These are phyloP conservation scores for Pseudocercospora macadamiae DNA, from an alignment of 2,329 filamentous ascomycete genomes.

Conservation along the genomic window DNA sequence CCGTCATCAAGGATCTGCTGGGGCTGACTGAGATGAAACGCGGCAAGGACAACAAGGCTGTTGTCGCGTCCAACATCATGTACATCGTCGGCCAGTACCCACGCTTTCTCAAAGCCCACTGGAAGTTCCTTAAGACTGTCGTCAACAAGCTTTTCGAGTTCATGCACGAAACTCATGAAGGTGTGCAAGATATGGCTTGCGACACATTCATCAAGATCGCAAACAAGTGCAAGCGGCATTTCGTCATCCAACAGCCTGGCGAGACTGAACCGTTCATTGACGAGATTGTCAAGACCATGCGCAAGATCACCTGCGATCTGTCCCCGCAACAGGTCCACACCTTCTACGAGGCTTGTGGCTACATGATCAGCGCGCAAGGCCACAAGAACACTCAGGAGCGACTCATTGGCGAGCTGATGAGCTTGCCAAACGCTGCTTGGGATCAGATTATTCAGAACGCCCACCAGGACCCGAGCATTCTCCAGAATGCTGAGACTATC, in stretches of 20 bases:
- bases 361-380: slow-evolving; percentile 98
- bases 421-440: slow-evolving; percentile 90
- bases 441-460: slow-evolving; percentile 90
- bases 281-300: slow-evolving; percentile 93
- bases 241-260: slow-evolving; percentile 91
- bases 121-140: slow-evolving; percentile 99
- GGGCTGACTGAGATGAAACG: slow-evolving; percentile 99
- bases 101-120: slow-evolving; percentile 96
- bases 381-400: slow-evolving; percentile 94
- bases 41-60: slow-evolving; percentile 98
- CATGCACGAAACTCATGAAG: slow-evolving; percentile 99
- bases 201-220: slow-evolving; percentile 99
- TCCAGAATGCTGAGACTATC: slow-evolving; percentile 93
- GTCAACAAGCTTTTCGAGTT: slow-evolving; percentile 99
- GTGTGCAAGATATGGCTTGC: slow-evolving; percentile 99
- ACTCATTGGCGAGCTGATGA: slow-evolving; percentile 89
- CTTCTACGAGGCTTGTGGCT: slow-evolving; percentile 97
- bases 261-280: slow-evolving; percentile 97
- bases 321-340: slow-evolving; percentile 97
- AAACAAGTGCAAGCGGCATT: slow-evolving; percentile 95
- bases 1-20: slow-evolving; percentile 96
- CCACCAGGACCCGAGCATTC: slow-evolving; percentile 78
- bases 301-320: slow-evolving; percentile 92
- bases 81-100: slow-evolving; percentile 99
- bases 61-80: slow-evolving; percentile 99